Evolutionary conservation across 192 early-diverging fungal species (phyloP).

Genomic region (Backusella westeae): DNA sequence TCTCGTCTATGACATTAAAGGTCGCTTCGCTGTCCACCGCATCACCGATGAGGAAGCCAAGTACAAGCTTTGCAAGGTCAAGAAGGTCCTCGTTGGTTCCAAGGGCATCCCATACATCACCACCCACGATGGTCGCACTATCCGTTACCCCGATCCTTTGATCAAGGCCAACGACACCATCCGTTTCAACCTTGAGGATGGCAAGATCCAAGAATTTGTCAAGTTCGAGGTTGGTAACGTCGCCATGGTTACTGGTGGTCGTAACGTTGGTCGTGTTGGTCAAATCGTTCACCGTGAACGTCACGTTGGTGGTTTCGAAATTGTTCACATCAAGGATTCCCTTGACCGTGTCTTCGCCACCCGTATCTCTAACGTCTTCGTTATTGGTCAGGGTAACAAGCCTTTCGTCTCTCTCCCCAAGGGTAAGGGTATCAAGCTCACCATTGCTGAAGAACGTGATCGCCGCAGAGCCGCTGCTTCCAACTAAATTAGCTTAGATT

Average conservation of each 20-base stretch:
- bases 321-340: constrained; percentile 98
- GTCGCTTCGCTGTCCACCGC: constrained; percentile 99
- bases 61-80: constrained; percentile 99
- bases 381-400: constrained; percentile 85
- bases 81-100: constrained; percentile 89
- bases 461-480: constrained; percentile 46
- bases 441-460: constrained; percentile 99
- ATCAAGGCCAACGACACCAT: constrained; percentile 99
- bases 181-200: constrained; percentile 92
- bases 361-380: constrained; percentile 93
- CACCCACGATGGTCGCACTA: constrained; percentile 99
- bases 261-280: constrained; percentile 98
- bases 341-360: constrained; percentile 96
- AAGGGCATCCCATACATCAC: constrained; percentile 96
- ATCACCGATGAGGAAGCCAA: constrained; percentile 97
- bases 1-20: constrained; percentile 99
- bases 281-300: constrained; percentile 94
- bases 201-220: constrained; percentile 91
- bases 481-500: neutral
- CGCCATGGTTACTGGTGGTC: constrained; percentile 97
- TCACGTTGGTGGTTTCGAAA: constrained; percentile 98
- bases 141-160: constrained; percentile 99
- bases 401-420: constrained; percentile 97
- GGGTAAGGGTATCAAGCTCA: constrained; percentile 98
- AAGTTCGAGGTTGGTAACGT: constrained; percentile 99